Base-by-base conservation (phyloP, 306 rosid species). In the Casuarina equisetifolia region DNA sequence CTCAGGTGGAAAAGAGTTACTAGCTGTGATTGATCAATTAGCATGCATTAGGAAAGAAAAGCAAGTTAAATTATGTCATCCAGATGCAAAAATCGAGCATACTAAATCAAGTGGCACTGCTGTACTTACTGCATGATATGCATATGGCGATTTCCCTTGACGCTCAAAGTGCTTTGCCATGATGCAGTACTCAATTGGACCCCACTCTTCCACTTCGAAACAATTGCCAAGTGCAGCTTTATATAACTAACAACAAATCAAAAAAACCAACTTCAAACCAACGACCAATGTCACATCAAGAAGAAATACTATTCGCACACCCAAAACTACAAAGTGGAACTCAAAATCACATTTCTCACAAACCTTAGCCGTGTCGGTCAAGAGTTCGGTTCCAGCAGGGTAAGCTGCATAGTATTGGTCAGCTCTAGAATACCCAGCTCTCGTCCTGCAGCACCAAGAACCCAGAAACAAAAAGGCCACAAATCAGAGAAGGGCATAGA, bases 401-500 rank as follows among this genome's bases (percentile, higher is more conserved):
- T 92, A 95, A 9, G 97, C 89, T 16, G 98, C 97, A 79, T 95
- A 95, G 86, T 80, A 92, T 72, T 95, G 98, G 83, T 95, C 97
- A 19, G 86, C 98, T 85, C 97, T 89, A 35, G 98, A 95, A 79
- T 84, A 88, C 80, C 98, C 98, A 81, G 98, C 97, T 85, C 98
- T 85, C 19, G 97, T 95, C 87, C 98, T 91, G 91, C 68, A 88
- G 80, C 69, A 81, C 74, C 84, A 80, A 59, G 46, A 79, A 43
- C 61, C 73, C 42, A 78, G 5, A 43, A 40, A 54, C 54, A 42
- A 81, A 15, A 40, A 52, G 43, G 11, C 39, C 45, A 54, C 43
- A 8, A 67, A 70, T 6, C 3, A 40, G 44, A 44, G 53, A 46
- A 79, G 15, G 77, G 11, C 48, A 40, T 66, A 6, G 38, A 66